Base-by-base conservation (phyloP, 345 rosid species). In the Viola odorata region DNA sequence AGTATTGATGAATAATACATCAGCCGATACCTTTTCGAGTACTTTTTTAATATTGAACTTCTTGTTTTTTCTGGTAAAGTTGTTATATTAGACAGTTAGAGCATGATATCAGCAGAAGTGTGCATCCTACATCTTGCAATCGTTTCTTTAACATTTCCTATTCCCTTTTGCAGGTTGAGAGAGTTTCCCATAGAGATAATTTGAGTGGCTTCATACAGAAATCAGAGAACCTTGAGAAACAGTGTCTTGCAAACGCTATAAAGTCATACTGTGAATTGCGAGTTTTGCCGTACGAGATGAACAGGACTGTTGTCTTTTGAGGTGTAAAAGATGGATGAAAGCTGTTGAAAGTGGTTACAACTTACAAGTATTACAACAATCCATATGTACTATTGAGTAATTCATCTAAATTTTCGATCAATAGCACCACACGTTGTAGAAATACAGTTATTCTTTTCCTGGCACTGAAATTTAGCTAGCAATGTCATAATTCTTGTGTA, bases 191-290 rank as follows among this genome's bases (percentile, higher is more conserved):
- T 72, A 71, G 91, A 70, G 99, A 94, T 77, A 90, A 81, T 62
- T 67, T 90, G 75, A 77, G 63, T 52, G 86, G 91, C 73, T 90
- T 89, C 67, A 84, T 86, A 52, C 91, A 77, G 61, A 94, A 90
- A 86, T 94, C 99, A 8, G 95, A 88, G 67, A 89, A 78, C 69
- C 91, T 94, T 1, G 99, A 94, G 84, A 94, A 80, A 73, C 91
- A 80, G 65, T 94, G 99, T 72, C 96, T 94, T 62, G 66, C 77
- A 10, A 85, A 78, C 76, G 99, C 95, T 40, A 69, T 88, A 62
- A 82, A 81, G 64, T 90, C 89, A 4, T 86, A 94, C 72, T 90
- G 92, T 16, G 97, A 94, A 71, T 74, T 94, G 58, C 85, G 99
- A 40, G 92, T 90, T 10, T 77, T 94, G 48, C 92, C 89, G 70